Percentiles rank a stretch among this genome's conserved stretches.
These are phyloP conservation scores for Globisporangium mamillatum DNA, from an alignment of 352 stramenopile genomes.

Conservation along the genomic window DNA sequence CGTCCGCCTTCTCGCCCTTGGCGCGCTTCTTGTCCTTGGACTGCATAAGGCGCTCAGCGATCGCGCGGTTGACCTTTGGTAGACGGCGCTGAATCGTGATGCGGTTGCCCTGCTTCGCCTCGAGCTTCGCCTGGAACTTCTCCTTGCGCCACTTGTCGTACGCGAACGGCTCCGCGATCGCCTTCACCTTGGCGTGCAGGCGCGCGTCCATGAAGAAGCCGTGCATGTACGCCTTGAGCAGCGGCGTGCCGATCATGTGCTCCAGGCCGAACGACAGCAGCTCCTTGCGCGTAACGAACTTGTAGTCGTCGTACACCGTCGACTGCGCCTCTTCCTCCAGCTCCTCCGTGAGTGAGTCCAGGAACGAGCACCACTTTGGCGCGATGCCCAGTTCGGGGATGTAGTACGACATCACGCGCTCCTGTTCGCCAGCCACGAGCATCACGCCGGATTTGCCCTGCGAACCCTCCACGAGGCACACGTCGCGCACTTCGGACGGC, in stretches of 20 bases:
- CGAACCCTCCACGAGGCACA: slow-evolving; percentile 92
- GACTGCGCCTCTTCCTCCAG: slow-evolving; percentile 95
- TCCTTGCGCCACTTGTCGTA: slow-evolving; percentile 98
- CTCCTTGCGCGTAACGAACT: slow-evolving; percentile 96
- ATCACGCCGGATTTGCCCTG: slow-evolving; percentile 94
- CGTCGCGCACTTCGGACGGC: slow-evolving; percentile 93
- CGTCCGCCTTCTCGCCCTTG: slow-evolving; percentile 26
- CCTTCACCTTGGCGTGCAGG: slow-evolving; percentile 96
- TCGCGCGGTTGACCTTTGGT: slow-evolving; percentile 89
- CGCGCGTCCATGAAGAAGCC: slow-evolving; percentile 99
- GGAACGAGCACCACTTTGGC: slow-evolving; percentile 98
- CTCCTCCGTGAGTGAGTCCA: slow-evolving; percentile 99
- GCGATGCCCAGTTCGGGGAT: slow-evolving; percentile 96
- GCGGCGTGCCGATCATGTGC: slow-evolving; percentile 96
- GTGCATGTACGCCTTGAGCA: slow-evolving; percentile 99
- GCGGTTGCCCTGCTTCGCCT: slow-evolving; percentile 86
- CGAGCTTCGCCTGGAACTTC: slow-evolving; percentile 93
- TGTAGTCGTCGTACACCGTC: slow-evolving; percentile 99
- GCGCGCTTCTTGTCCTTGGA: slow-evolving; percentile 71
- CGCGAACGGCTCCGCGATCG: slow-evolving; percentile 96
- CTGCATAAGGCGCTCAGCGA: slow-evolving; percentile 83
- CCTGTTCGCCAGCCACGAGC: slow-evolving; percentile 95
- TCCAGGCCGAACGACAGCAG: slow-evolving; percentile 96
- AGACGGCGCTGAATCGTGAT: slow-evolving; percentile 88
- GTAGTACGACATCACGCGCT: slow-evolving; percentile 98